Percentiles rank a stretch among this genome's conserved stretches.
These are phyloP conservation scores for Mortierella antarctica DNA, from an alignment of 192 early-diverging fungal species.

Conservation along the genomic window DNA sequence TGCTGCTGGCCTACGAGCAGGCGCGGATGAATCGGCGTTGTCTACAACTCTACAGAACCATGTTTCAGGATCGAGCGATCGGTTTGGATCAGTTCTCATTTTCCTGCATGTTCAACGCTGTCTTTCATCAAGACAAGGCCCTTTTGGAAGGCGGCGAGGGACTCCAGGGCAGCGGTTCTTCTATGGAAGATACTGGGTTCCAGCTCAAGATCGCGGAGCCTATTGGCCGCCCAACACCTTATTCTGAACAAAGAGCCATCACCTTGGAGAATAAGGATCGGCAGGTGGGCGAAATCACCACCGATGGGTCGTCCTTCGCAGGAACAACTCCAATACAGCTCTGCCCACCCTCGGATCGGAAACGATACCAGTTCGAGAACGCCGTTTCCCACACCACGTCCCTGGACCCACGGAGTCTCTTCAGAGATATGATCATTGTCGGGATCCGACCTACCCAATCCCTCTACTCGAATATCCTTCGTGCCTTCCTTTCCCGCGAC, in stretches of 20 bases:
- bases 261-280: constrained; percentile 12
- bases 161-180: constrained; percentile 7
- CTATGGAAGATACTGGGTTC: constrained; percentile 4
- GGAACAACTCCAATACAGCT: neutral
- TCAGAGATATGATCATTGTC: constrained; percentile 49
- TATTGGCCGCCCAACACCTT: neutral
- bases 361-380: constrained; percentile 28
- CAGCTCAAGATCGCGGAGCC: constrained; percentile 17
- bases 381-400: constrained; percentile 6
- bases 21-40: constrained; percentile 38
- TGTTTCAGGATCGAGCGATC: constrained; percentile 36
- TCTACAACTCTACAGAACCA: constrained; percentile 28
- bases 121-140: constrained; percentile 48
- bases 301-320: neutral
- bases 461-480: constrained; percentile 37
- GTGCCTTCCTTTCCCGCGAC: constrained; percentile 28
- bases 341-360: neutral
- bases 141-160: constrained; percentile 32
- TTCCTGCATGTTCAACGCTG: constrained; percentile 46
- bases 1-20: constrained; percentile 41
- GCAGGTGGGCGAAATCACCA: neutral
- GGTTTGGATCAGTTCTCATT: constrained; percentile 39
- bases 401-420: constrained; percentile 22
- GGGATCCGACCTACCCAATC: constrained; percentile 30
- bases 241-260: constrained; percentile 2